Base-by-base conservation (phyloP, 2,329 filamentous ascomycete genomes). In the Alternaria infectoria region DNA sequence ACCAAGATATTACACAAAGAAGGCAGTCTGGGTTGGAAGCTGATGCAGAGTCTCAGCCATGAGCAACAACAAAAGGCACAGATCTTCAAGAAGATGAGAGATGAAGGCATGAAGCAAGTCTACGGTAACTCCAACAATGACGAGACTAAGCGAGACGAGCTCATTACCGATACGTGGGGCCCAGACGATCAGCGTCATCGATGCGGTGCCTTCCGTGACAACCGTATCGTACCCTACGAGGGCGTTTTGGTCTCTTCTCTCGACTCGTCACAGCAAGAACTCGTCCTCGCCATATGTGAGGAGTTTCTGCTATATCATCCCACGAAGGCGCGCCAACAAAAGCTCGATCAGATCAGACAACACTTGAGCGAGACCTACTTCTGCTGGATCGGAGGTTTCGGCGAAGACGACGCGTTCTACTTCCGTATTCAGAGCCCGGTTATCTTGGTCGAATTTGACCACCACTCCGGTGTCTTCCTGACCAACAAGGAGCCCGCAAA, bases 121-220 rank as follows among this genome's bases (percentile, higher is more conserved):
- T 74, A 74, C 25, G 71, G 69, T 1, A 68, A 67, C 36, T 74
- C 70, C 11, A 66, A 74, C 30, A 74, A 74, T 25, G 70, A 74
- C n/a, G 67, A 62, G 25, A 67, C 49, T 12, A 64, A 72, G 23
- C 69, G 69, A 19, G 82, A 82, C 4, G 74, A 83, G 57, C 67
- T 85, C 30, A 74, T 79, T 13, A 76, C 75, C 12, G 89, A 89
- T 10, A 85, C 91, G 8, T 94, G 91, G 91, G 94, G 94, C 76
- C 89, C 89, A 68, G 91, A 93, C 72, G 92, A 95, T 76, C 91
- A 94, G 81, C 85, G 91, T 6, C 91, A 94, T 72, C 77, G 93
- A 5, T 92, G 91, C 74, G 92, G 92, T 36, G 92, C 92, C 0
- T 93, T 91, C 75, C 86, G 91, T 12, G 92, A 95, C 72, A 96